These are phyloP conservation scores for Kodamaea leandrae DNA, from an alignment of 805 yeast species.

Conservation along the genomic window DNA sequence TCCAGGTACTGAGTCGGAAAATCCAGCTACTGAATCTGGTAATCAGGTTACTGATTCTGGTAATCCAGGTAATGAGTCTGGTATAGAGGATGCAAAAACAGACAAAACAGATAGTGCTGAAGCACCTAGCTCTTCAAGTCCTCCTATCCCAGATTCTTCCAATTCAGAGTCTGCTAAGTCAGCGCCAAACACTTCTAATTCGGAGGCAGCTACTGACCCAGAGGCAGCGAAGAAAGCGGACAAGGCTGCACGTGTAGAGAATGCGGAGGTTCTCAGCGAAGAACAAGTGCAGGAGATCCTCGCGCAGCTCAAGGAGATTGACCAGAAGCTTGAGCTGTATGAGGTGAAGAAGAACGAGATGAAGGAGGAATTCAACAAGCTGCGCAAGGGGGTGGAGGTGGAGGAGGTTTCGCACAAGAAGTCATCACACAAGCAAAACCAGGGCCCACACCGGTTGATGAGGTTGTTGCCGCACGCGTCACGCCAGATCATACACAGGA, in stretches of 20 bases:
- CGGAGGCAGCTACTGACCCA: neutral
- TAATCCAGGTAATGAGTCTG: constrained; percentile 6
- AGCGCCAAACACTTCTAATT: neutral
- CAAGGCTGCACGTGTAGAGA: constrained; percentile 19
- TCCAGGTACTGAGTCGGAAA: neutral
- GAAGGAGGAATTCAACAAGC: constrained; percentile 31
- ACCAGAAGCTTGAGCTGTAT: constrained; percentile 34
- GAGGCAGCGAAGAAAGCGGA: constrained; percentile 10
- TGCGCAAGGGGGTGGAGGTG: constrained; percentile 11
- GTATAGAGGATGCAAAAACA: neutral
- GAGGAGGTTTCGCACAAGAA: constrained; percentile 27
- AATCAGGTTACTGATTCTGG: neutral
- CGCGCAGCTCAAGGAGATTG: constrained; percentile 37
- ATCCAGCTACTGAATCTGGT: constrained; percentile 9
- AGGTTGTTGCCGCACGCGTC: constrained; percentile 81
- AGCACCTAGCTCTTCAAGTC: neutral
- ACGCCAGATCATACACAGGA: constrained; percentile 67
- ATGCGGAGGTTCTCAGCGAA: constrained; percentile 30
- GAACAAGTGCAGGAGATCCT: constrained; percentile 32
- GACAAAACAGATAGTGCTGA: no score
- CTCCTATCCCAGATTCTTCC: neutral
- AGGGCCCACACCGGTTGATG: constrained; percentile 81
- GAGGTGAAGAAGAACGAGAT: constrained; percentile 34
- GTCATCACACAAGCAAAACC: constrained; percentile 54
- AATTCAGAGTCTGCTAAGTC: neutral